Evolutionary conservation across 106 monocot species (phyloP).

Genomic region (Xerophyta viscosa): DNA sequence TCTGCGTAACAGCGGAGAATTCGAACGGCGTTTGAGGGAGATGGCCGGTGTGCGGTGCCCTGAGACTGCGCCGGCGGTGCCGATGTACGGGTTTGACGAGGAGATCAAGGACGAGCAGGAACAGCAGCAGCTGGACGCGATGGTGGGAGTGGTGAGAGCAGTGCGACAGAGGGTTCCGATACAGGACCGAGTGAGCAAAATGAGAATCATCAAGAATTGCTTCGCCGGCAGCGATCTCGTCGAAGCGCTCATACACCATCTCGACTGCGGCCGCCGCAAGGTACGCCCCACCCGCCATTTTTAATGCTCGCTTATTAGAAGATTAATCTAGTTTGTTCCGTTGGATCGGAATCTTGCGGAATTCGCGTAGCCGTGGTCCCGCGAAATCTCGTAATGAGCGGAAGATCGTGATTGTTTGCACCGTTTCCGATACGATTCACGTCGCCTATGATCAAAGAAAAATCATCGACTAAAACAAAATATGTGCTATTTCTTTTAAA

Average conservation of each 20-base stretch:
- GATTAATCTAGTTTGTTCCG: background rate
- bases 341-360: no score
- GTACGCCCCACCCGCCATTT: constrained; percentile 10
- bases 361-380: no score
- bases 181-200: constrained; percentile 58
- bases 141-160: constrained; percentile 39
- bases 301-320: background rate
- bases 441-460: no score
- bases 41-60: constrained; percentile 49
- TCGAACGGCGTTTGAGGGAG: constrained; percentile 50
- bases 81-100: constrained; percentile 70
- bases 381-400: no score
- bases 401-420: no score
- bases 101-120: constrained; percentile 39
- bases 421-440: no score
- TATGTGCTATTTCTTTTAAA: no score
- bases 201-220: constrained; percentile 89
- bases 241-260: constrained; percentile 63
- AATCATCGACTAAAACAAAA: no score
- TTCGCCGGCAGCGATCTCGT: constrained; percentile 73
- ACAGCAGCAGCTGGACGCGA: constrained; percentile 18
- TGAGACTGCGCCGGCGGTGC: constrained; percentile 50
- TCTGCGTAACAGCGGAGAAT: constrained; percentile 86
- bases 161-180: constrained; percentile 67
- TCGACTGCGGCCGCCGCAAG: constrained; percentile 75